Conservation (phyloP, 2,329 filamentous ascomycete species). For the Aspergillus puulaauensis region DNA sequence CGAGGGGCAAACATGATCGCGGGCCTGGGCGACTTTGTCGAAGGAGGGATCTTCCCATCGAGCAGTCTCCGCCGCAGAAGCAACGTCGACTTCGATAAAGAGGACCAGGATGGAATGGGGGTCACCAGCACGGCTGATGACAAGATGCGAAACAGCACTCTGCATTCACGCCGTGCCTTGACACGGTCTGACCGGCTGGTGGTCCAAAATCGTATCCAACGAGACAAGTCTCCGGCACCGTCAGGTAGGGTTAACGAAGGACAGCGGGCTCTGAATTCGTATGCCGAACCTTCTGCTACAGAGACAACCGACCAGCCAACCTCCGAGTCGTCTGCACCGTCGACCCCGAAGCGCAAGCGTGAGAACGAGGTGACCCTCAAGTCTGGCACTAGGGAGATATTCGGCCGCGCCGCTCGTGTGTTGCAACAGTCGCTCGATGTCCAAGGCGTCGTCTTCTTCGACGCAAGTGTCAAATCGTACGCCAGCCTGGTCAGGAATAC, state of each 20-base stretch:
- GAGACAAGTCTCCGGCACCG: background rate
- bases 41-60: slow-evolving; percentile 7
- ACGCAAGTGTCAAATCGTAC: slow-evolving; percentile 19
- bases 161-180: background rate
- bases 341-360: background rate
- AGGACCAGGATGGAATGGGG: slow-evolving; percentile 2
- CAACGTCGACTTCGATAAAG: background rate
- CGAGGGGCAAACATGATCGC: slow-evolving; percentile 13
- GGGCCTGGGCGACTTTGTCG: slow-evolving; percentile 10
- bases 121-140: background rate
- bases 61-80: slow-evolving; percentile 7
- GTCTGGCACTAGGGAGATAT: slow-evolving; percentile 28
- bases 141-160: background rate
- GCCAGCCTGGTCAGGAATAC: slow-evolving; percentile 14
- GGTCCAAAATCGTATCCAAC: background rate
- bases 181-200: background rate
- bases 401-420: slow-evolving; percentile 47
- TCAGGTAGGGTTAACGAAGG: background rate
- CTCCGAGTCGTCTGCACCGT: background rate
- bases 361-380: background rate
- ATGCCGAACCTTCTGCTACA: background rate
- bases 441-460: slow-evolving; percentile 39
- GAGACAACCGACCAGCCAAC: background rate
- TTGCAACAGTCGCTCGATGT: slow-evolving; percentile 45
- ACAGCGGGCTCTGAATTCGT: background rate